phyloP scores from a whole-genome alignment of 768 basidiomycete genomes.

The Phaeotremella fagi region DNA sequence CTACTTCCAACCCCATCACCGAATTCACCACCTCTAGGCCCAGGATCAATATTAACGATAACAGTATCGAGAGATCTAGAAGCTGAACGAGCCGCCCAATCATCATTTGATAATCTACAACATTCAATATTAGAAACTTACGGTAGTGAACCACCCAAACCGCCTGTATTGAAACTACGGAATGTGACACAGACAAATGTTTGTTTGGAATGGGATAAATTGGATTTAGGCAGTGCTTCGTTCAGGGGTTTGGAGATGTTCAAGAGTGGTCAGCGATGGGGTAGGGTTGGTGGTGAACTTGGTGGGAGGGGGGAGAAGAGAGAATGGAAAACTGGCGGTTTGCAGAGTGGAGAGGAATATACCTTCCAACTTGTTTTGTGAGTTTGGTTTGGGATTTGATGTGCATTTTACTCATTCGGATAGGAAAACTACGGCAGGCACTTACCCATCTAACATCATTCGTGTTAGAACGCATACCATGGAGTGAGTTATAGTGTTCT shows the following conservation, averaged over 20 bases:
- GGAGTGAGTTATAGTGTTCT: conserved; percentile 45
- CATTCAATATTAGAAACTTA: conserved; percentile 69
- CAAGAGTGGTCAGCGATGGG: conserved; percentile 72
- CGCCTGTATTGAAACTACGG: conserved; percentile 77
- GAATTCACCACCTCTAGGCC: conserved; percentile 65
- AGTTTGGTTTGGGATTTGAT: conserved; percentile 10
- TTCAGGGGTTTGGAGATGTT: conserved; percentile 87
- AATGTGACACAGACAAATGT: conserved; percentile 96
- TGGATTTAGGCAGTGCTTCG: conserved; percentile 79
- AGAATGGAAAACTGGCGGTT: conserved; percentile 43
- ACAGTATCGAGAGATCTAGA: conserved; percentile 79
- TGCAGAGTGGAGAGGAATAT: conserved; percentile 61
- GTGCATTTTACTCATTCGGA: background rate
- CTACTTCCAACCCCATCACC: conserved; percentile 60
- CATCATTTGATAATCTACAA: conserved; percentile 81
- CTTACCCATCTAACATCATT: conserved; percentile 76
- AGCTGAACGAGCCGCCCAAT: conserved; percentile 76
- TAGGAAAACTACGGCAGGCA: conserved; percentile 74
- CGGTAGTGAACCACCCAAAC: conserved; percentile 62
- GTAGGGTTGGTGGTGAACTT: conserved; percentile 68
- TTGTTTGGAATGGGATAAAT: conserved; percentile 86
- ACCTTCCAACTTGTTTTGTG: conserved; percentile 89
- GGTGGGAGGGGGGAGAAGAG: conserved; percentile 50
- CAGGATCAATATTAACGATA: conserved; percentile 96
- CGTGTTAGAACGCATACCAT: conserved; percentile 88